A percentile compares a stretch with the other conserved stretches of the same genome.
These are phyloP conservation scores for Penicillium sp. DNA, from an alignment of 2,329 filamentous ascomycete genomes.

Conservation along the genomic window DNA sequence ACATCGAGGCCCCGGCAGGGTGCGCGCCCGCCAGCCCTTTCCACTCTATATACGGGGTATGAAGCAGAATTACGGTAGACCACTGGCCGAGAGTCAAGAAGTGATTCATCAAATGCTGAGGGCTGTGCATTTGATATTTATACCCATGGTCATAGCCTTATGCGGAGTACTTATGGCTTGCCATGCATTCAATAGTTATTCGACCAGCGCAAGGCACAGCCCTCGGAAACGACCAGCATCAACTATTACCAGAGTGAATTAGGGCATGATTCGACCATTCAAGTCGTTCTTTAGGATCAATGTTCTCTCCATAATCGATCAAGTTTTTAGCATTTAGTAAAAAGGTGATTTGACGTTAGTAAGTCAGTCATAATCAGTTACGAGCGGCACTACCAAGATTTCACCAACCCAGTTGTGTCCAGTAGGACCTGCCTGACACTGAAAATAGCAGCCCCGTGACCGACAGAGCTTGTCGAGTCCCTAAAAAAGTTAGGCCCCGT, in stretches of 20 bases:
- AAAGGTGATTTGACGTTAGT: no score
- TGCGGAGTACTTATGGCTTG: background rate
- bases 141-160: background rate
- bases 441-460: conserved; percentile 17
- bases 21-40: background rate
- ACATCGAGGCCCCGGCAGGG: background rate
- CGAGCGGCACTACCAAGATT: background rate
- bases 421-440: background rate
- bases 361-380: background rate
- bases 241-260: background rate
- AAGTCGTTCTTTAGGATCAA: rapidly evolving
- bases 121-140: conserved; percentile 4
- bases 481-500: background rate
- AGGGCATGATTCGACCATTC: background rate
- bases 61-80: background rate
- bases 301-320: background rate
- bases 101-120: conserved; percentile 2
- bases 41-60: background rate
- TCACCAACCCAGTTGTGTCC: background rate
- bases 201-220: background rate
- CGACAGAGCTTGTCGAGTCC: background rate
- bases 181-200: background rate
- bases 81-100: background rate
- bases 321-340: no score
- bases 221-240: background rate